These are phyloP conservation scores for Diutina rugosa DNA, from an alignment of 1,139 yeast genomes.

Conservation along the genomic window DNA sequence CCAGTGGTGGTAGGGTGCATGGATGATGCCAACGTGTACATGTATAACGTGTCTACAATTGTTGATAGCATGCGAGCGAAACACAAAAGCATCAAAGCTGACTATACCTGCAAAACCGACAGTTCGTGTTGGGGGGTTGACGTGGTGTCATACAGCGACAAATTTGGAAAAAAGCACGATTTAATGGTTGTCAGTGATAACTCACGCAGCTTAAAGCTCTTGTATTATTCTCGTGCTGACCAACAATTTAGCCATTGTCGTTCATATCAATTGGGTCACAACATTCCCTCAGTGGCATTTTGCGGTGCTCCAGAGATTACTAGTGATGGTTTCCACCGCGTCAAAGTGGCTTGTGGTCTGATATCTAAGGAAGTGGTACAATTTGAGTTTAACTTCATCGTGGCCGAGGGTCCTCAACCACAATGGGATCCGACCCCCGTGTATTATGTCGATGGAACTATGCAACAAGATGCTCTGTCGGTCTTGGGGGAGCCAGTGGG, in stretches of 20 bases:
- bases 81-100: conserved; percentile 11
- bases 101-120: conserved; percentile 21
- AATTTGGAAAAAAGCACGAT: conserved; percentile 15
- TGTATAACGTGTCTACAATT: conserved; percentile 24
- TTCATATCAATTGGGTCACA: conserved; percentile 36
- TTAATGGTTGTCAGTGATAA: conserved; percentile 47
- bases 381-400: conserved; percentile 21
- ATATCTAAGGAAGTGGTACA: conserved; percentile 36
- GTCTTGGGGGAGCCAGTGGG: neutral
- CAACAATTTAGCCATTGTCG: conserved; percentile 18
- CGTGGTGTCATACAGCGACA: conserved; percentile 12
- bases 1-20: conserved; percentile 33
- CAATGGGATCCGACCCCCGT: conserved; percentile 7
- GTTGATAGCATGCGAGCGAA: conserved; percentile 3
- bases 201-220: conserved; percentile 31
- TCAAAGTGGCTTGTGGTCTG: conserved; percentile 26
- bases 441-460: conserved; percentile 7
- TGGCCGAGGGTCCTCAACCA: neutral
- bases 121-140: conserved; percentile 62
- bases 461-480: conserved; percentile 4
- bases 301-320: conserved; percentile 11
- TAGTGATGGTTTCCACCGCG: conserved; percentile 9
- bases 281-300: conserved; percentile 46
- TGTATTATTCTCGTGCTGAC: conserved; percentile 19
- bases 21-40: conserved; percentile 43